These are phyloP conservation scores for Austroboletus eburneus DNA, from an alignment of 768 basidiomycete genomes.

Conservation along the genomic window DNA sequence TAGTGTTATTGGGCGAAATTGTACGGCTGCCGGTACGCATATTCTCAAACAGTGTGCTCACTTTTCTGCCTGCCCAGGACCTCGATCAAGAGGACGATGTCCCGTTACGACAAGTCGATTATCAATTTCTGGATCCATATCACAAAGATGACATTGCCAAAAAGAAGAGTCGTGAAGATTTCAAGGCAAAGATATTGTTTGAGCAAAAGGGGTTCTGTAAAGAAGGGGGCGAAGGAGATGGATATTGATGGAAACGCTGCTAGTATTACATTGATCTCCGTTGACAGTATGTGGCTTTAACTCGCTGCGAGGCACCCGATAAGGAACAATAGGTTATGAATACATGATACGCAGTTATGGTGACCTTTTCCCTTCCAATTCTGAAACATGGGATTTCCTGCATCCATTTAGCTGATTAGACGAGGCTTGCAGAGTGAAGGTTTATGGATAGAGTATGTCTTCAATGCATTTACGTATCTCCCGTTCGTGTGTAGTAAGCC, in stretches of 20 bases:
- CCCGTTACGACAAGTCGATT: constrained; percentile 71
- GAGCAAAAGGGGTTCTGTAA: constrained; percentile 88
- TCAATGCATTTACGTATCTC: constrained; percentile 76
- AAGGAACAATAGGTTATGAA: constrained; percentile 22
- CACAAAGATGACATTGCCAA: constrained; percentile 69
- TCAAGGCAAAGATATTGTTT: constrained; percentile 77
- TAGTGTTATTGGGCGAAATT: constrained; percentile 94
- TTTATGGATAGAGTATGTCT: constrained; percentile 57
- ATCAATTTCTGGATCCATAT: constrained; percentile 62
- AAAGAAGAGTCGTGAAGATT: constrained; percentile 78
- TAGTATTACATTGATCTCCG: constrained; percentile 13
- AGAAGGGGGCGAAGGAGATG: constrained; percentile 95
- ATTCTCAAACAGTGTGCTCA: constrained; percentile 4
- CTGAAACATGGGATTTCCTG: constrained; percentile 38
- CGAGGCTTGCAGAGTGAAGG: constrained; percentile 31
- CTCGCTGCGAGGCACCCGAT: constrained; percentile 11
- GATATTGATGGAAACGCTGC: constrained; percentile 51
- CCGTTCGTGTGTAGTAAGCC: constrained; percentile 70
- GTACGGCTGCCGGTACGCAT: constrained; percentile 46
- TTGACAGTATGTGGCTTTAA: constrained; percentile 1
- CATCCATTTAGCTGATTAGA: constrained; percentile 44
- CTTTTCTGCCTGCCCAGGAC: constrained; percentile 49
- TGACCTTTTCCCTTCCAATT: constrained; percentile 59
- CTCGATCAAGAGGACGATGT: constrained; percentile 90
- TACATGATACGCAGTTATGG: constrained; percentile 26